phyloP scores from a whole-genome alignment of 1,139 yeast species.

The Nakaseomyces delphensis region DNA sequence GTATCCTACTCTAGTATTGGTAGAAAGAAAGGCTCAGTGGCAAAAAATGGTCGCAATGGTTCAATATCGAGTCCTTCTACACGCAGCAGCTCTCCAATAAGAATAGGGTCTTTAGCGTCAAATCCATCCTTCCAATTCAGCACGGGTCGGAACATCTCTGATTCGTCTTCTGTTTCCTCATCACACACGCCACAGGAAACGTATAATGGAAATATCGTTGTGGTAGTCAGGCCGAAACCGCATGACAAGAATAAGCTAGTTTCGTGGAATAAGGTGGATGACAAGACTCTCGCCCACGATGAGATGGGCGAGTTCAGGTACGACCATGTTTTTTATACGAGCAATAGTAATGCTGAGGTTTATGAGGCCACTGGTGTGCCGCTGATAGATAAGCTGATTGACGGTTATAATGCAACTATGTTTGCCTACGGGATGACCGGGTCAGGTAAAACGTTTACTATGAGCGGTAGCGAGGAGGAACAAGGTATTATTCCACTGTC shows the following conservation, averaged over 20 bases:
- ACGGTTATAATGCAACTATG: constrained; percentile 81
- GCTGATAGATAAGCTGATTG: constrained; percentile 56
- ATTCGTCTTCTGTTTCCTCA: constrained; percentile 1
- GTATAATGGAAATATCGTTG: constrained; percentile 33
- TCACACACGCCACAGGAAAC: constrained; percentile 10
- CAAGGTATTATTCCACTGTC: constrained; percentile 77
- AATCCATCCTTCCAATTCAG: constrained; percentile 14
- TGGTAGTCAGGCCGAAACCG: constrained; percentile 34
- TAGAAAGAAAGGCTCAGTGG: constrained; percentile 9
- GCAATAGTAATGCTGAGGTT: constrained; percentile 47
- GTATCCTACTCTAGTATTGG: constrained; percentile 15
- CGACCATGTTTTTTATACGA: constrained; percentile 65
- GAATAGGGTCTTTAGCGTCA: constrained; percentile 12
- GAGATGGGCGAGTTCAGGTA: constrained; percentile 55
- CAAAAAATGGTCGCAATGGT: constrained; percentile 14
- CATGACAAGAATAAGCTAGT: constrained; percentile 26
- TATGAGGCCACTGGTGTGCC: constrained; percentile 54
- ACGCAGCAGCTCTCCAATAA: constrained; percentile 16
- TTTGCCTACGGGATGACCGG: constrained; percentile 97
- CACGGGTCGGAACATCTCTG: constrained; percentile 9
- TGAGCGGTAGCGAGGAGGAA: constrained; percentile 65
- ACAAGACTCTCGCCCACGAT: constrained; percentile 40
- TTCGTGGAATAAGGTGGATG: constrained; percentile 37
- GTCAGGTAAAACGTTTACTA: constrained; percentile 74
- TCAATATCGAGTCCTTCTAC: constrained; percentile 16